Base-by-base conservation (phyloP, 352 stramenopile genomes). In the Globisporangium nagaii region DNA sequence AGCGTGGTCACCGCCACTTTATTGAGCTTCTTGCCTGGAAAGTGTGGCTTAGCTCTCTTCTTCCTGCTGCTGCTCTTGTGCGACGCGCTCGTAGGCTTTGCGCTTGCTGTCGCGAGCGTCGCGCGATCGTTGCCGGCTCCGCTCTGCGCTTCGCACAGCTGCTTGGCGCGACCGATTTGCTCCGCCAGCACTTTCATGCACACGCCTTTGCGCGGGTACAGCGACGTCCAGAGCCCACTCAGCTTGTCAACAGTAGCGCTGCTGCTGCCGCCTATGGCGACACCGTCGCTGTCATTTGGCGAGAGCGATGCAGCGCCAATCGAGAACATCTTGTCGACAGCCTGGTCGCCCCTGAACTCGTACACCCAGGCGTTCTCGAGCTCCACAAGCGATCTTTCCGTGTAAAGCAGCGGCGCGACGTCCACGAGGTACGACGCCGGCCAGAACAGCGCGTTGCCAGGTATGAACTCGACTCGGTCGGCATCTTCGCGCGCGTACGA, bases 161-260 rank as follows among this genome's bases (percentile, higher is more conserved):
- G 70, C 31, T 72, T 77, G 19, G 50, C 43, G 27, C 56, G 58
- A 8, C 78, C 78, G 15, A 84, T 63, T 37, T 86, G 73, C 41
- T 83, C 63, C 17, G 70, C 53, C 24, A 91, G 25, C 6, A 79
- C n/a, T 55, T 91, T 89, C 78, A 87, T 82, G 57, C 76, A 89
- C 20, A 79, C 65, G 9, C 66, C 76, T 50, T 71, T 75, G 10
- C 81, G 78, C 4, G 76, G 62, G 17, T 71, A 62, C 30, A 89
- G 63, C 13, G 54, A 43, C 37, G 71, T 75, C 78, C 78, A 91
- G 15, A 91, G 47, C 2, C 62, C 55, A 43, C 6, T 25, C 8
- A 57, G 40, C 28, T 13, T 57, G 19, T 51, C 46, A n/a, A n/a
- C n/a, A n/a, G n/a, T n/a, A n/a, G n/a, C n/a, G 24, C 30, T 46